Evolutionary conservation across 1,139 yeast genomes (phyloP).

Genomic region (Yamadazyma sp.): DNA sequence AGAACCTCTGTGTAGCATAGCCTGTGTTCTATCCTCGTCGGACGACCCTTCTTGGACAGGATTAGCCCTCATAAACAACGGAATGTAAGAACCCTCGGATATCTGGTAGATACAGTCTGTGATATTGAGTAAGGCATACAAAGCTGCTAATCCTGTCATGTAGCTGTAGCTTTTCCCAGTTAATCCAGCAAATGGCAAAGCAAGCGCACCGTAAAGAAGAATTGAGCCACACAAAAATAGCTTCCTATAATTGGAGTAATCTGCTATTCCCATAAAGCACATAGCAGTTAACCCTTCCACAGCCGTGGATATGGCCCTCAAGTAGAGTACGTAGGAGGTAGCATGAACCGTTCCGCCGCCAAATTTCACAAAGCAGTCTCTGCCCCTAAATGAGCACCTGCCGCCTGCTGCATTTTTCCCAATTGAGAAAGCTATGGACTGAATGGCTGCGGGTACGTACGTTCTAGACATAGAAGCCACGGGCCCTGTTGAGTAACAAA

Average conservation of each 20-base stretch:
- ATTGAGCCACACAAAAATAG: conserved; percentile 32
- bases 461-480: conserved; percentile 42
- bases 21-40: conserved; percentile 26
- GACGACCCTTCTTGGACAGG: conserved; percentile 17
- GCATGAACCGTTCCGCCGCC: conserved; percentile 37
- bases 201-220: conserved; percentile 33
- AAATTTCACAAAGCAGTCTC: conserved; percentile 39
- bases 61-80: conserved; percentile 40
- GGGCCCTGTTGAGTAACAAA: conserved; percentile 39
- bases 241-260: conserved; percentile 41
- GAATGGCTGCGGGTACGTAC: conserved; percentile 45
- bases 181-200: conserved; percentile 40
- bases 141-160: conserved; percentile 26
- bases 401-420: conserved; percentile 29
- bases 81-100: conserved; percentile 45
- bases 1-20: conserved; percentile 33
- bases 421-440: conserved; percentile 35
- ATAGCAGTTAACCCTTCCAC: conserved; percentile 40
- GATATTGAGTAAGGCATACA: conserved; percentile 33
- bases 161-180: conserved; percentile 22
- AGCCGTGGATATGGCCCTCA: conserved; percentile 40
- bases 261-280: conserved; percentile 44
- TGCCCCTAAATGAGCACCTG: conserved; percentile 29
- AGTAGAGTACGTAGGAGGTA: conserved; percentile 38
- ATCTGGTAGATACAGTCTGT: conserved; percentile 38